Evolutionary conservation across 768 basidiomycete species (phyloP), one percentile per base, ranked within the genome.

Genomic region (Lyophyllum semitale): DNA sequence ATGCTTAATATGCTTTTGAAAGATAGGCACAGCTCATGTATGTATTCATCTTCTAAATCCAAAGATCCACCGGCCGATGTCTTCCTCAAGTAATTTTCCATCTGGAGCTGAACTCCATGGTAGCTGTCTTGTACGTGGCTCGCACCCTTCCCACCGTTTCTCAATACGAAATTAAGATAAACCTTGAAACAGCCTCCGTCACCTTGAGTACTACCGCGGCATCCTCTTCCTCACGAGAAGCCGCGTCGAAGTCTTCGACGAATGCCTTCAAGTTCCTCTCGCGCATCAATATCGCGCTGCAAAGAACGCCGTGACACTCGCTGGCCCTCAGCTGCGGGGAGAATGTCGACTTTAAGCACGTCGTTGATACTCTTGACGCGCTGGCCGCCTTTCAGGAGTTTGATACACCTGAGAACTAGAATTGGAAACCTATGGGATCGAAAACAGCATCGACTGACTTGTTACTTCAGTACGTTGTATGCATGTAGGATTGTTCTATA

Each of bases 261-360:
- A 84, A 59, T n/a, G 86, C 86, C 8, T 88, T 86, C 78, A n/a
- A n/a, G n/a, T n/a, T n/a, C n/a, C 77, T 85, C 49, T 84, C 83
- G 13, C 82, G 85, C 51, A 83, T 84, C 61, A 84, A 84, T 64
- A 82, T 87, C 58, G 84, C 86, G 1, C 71, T 89, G 3, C 83
- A 84, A n/a, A n/a, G n/a, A n/a, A n/a, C n/a, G n/a, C n/a, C n/a
- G n/a, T n/a, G n/a, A n/a, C n/a, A n/a, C n/a, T n/a, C n/a, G n/a
- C n/a, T n/a, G n/a, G n/a, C n/a, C n/a, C n/a, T n/a, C n/a, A n/a
- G n/a, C n/a, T n/a, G n/a, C n/a, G n/a, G n/a, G n/a, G n/a, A n/a
- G n/a, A n/a, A n/a, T n/a, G n/a, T n/a, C n/a, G n/a, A n/a, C n/a
- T n/a, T n/a, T n/a, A n/a, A n/a, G n/a, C n/a, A n/a, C n/a, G n/a